A percentile compares a stretch with the other conserved stretches of the same genome.
Conservation (phyloP, 2,329 filamentous ascomycete genomes). For the Fusarium aywerte region DNA sequence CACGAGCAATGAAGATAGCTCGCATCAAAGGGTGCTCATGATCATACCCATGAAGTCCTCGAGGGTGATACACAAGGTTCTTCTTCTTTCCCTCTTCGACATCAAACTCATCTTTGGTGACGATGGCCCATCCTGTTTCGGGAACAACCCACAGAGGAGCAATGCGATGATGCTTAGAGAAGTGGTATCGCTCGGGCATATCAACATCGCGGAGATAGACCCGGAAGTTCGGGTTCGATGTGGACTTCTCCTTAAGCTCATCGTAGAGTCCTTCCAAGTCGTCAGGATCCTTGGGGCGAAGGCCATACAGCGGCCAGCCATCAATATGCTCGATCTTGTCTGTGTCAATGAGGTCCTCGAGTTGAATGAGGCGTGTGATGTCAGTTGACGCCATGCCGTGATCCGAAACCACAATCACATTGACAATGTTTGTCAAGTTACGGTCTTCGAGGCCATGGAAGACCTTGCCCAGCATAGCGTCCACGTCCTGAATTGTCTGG, state of each 20-base stretch:
- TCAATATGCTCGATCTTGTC: constrained; percentile 83
- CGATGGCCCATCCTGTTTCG: constrained; percentile 91
- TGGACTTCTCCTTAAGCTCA: constrained; percentile 65
- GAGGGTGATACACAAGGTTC: constrained; percentile 77
- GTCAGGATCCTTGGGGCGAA: constrained; percentile 78
- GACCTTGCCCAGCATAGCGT: constrained; percentile 81
- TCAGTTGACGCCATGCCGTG: constrained; percentile 98
- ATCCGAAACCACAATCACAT: constrained; percentile 95
- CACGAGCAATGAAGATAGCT: constrained; percentile 91
- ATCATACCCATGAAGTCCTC: constrained; percentile 93
- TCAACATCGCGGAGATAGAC: constrained; percentile 87
- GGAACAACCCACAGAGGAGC: constrained; percentile 96
- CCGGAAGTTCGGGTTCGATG: constrained; percentile 76
- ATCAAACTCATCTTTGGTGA: constrained; percentile 81
- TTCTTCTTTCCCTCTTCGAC: constrained; percentile 71
- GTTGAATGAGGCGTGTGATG: constrained; percentile 79
- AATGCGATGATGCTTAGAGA: constrained; percentile 86
- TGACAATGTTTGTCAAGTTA: constrained; percentile 90
- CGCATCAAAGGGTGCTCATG: constrained; percentile 95
- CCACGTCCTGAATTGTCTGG: constrained; percentile 79
- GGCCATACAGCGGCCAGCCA: constrained; percentile 92
- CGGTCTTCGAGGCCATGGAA: constrained; percentile 80
- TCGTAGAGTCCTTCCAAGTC: constrained; percentile 77
- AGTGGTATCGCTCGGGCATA: constrained; percentile 95
- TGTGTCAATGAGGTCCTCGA: constrained; percentile 88